These are phyloP conservation scores for Vanrija sp. DNA, from an alignment of 1,284 basidiomycete species.

Conservation along the genomic window DNA sequence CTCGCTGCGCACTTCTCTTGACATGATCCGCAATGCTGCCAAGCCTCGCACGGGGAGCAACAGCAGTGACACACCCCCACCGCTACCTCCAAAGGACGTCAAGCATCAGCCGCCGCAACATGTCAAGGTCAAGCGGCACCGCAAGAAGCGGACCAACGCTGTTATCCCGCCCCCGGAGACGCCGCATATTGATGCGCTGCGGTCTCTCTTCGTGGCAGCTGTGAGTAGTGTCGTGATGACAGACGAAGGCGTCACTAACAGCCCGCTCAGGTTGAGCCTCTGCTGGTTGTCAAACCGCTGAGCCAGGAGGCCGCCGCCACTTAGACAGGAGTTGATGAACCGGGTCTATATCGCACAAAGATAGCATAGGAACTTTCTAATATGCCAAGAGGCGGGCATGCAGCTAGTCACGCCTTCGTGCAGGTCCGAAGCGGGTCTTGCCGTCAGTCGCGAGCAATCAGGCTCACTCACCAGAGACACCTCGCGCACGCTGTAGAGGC, in stretches of 20 bases:
- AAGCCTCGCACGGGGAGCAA: not conserved
- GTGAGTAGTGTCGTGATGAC: conserved; percentile 52
- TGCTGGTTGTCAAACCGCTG: conserved; percentile 23
- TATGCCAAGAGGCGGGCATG: not conserved
- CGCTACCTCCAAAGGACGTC: conserved; percentile 5
- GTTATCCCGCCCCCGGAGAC: conserved; percentile 71
- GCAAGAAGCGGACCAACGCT: conserved; percentile 24
- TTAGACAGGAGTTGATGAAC: conserved; percentile 1
- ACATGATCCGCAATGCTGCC: not conserved
- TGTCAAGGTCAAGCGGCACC: conserved; percentile 23
- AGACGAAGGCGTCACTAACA: too few species aligned
- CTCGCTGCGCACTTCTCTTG: not conserved
- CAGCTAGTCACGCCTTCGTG: conserved; percentile 34
- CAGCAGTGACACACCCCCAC: conserved; percentile 5
- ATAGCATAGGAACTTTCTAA: conserved; percentile 1
- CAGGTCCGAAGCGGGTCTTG: conserved; percentile 42
- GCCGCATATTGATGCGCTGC: conserved; percentile 65
- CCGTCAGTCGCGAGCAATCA: not conserved
- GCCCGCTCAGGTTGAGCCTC: conserved; percentile 6
- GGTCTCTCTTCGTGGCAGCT: conserved; percentile 85
- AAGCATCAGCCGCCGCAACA: conserved; percentile 48
- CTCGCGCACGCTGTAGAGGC: conserved; percentile 74
- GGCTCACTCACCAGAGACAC: conserved; percentile 59
- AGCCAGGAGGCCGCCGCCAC: conserved; percentile 2
- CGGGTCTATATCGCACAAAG: not conserved